These are phyloP conservation scores for Cytauxzoon felis DNA, from an alignment of 169 alveolate genomes.

Conservation along the genomic window DNA sequence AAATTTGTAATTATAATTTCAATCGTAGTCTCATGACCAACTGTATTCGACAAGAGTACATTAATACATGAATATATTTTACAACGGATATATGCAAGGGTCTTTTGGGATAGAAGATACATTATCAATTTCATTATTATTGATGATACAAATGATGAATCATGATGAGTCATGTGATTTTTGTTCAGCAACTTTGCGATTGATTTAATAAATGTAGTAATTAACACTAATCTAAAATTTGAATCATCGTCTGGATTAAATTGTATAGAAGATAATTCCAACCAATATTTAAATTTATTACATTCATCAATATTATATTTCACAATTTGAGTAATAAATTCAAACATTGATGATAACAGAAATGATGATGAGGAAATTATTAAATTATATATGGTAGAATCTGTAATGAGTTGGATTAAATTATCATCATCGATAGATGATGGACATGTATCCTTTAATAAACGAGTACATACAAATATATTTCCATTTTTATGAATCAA, in stretches of 20 bases:
- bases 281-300: conserved; percentile 22
- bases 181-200: conserved; percentile 12
- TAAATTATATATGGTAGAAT: conserved; percentile 8
- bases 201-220: conserved; percentile 19
- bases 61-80: conserved; percentile 43
- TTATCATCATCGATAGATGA: neutral
- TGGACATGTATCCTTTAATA: neutral
- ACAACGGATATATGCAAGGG: conserved; percentile 26
- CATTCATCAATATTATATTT: neutral
- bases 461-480: neutral
- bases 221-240: conserved; percentile 18
- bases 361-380: conserved; percentile 19
- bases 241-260: conserved; percentile 30
- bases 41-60: conserved; percentile 7
- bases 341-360: conserved; percentile 11
- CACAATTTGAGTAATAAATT: conserved; percentile 22
- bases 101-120: conserved; percentile 10
- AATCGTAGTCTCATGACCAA: conserved; percentile 1
- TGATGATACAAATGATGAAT: conserved; percentile 14
- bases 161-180: conserved; percentile 4
- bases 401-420: no score
- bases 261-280: conserved; percentile 32
- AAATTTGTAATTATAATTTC: conserved; percentile 42
- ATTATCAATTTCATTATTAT: conserved; percentile 20
- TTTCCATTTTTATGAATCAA: neutral